A percentile compares a stretch with the other conserved stretches of the same genome.
These are phyloP conservation scores for Hymenotorrendiella dingleyae DNA, from an alignment of 2,329 filamentous ascomycete species.

Conservation along the genomic window DNA sequence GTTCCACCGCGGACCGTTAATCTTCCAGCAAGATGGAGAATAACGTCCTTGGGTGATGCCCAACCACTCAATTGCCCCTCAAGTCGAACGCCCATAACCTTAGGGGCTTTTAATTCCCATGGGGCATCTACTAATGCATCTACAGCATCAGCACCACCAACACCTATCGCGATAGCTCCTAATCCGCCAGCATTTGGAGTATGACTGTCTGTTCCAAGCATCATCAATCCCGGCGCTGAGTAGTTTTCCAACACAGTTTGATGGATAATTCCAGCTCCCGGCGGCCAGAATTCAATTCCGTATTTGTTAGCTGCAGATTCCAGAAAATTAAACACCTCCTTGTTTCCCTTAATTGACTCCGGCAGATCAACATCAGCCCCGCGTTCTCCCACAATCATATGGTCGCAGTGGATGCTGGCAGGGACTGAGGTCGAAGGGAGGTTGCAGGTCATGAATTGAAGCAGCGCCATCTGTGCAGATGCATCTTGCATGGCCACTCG, in stretches of 20 bases:
- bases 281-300: slow-evolving; percentile 93
- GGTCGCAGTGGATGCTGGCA: slow-evolving; percentile 97
- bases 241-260: slow-evolving; percentile 98
- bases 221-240: slow-evolving; percentile 93
- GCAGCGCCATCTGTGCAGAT: slow-evolving; percentile 93
- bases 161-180: slow-evolving; percentile 90
- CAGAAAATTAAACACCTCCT: slow-evolving; percentile 95
- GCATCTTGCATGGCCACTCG: slow-evolving; percentile 99
- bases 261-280: slow-evolving; percentile 91
- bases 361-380: slow-evolving; percentile 83
- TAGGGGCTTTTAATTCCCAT: slow-evolving; percentile 95
- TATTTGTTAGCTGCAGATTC: slow-evolving; percentile 89
- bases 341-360: slow-evolving; percentile 82
- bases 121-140: slow-evolving; percentile 94
- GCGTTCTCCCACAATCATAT: slow-evolving; percentile 93
- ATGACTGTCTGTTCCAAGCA: slow-evolving; percentile 96
- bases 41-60: slow-evolving; percentile 94
- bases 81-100: slow-evolving; percentile 78
- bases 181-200: slow-evolving; percentile 96
- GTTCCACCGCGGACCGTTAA: slow-evolving; percentile 92
- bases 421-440: slow-evolving; percentile 86
- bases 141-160: slow-evolving; percentile 94
- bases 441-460: slow-evolving; percentile 98
- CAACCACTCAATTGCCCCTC: slow-evolving; percentile 81
- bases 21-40: slow-evolving; percentile 80